These are phyloP conservation scores for Ciborinia camelliae DNA, from an alignment of 2,329 filamentous ascomycete species.

Conservation along the genomic window DNA sequence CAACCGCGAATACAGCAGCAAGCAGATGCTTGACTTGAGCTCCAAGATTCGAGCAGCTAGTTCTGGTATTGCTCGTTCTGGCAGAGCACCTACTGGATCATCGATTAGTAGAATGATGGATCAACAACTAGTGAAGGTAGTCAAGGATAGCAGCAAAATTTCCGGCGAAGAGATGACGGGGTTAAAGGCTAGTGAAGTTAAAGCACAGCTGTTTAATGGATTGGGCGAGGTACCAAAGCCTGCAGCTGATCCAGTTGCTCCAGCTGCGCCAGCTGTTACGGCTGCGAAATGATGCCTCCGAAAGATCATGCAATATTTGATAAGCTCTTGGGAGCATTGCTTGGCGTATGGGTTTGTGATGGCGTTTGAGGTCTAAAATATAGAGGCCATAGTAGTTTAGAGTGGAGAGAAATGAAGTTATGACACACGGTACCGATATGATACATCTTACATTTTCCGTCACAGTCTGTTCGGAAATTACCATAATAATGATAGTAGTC, in stretches of 20 bases:
- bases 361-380: conserved; percentile 18
- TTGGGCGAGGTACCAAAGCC: conserved; percentile 26
- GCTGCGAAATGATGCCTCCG: background rate
- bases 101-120: conserved; percentile 38
- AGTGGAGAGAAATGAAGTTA: conserved; percentile 15
- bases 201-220: conserved; percentile 48
- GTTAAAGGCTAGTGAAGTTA: conserved; percentile 45
- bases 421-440: conserved; percentile 11
- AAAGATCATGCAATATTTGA: background rate
- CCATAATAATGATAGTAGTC: background rate
- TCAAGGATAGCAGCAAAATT: conserved; percentile 55
- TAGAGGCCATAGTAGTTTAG: conserved; percentile 11
- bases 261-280: background rate
- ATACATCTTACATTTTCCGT: background rate
- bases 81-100: conserved; percentile 32
- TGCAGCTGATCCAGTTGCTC: background rate
- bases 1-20: conserved; percentile 88
- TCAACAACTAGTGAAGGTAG: conserved; percentile 51
- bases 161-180: conserved; percentile 50
- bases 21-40: conserved; percentile 85
- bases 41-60: conserved; percentile 73
- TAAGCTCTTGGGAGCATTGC: conserved; percentile 13
- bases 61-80: conserved; percentile 39
- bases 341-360: conserved; percentile 13
- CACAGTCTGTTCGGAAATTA: background rate